phyloP scores from a whole-genome alignment of 1,139 yeast genomes.

The Pichiaceae sp. region DNA sequence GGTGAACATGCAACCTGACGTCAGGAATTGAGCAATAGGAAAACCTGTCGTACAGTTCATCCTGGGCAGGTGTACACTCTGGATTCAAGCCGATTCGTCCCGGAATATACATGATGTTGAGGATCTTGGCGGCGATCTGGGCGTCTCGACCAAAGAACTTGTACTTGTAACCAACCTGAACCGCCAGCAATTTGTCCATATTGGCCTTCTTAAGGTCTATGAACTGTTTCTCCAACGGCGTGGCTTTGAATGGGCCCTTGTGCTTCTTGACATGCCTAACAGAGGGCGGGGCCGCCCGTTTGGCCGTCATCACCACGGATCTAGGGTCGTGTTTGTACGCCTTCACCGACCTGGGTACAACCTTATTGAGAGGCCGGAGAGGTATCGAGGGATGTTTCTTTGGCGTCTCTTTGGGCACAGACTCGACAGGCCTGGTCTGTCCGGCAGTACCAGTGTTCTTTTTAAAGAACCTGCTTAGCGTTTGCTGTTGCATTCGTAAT shows the following conservation, averaged over 20 bases:
- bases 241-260: constrained; percentile 28
- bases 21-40: constrained; percentile 87
- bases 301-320: too few species aligned
- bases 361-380: too few species aligned
- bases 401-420: too few species aligned
- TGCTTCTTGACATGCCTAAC: constrained; percentile 6
- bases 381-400: too few species aligned
- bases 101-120: constrained; percentile 66
- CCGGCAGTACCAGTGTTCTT: background rate
- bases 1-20: constrained; percentile 60
- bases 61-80: constrained; percentile 31
- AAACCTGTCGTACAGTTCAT: constrained; percentile 44
- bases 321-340: too few species aligned
- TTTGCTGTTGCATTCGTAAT: constrained; percentile 9
- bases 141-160: constrained; percentile 87
- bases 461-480: constrained; percentile 15
- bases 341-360: too few species aligned
- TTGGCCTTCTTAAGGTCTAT: constrained; percentile 51
- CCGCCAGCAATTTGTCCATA: constrained; percentile 60
- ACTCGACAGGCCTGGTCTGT: too few species aligned
- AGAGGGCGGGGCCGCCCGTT: background rate
- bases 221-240: constrained; percentile 79
- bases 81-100: constrained; percentile 49
- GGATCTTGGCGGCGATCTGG: constrained; percentile 47
- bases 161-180: constrained; percentile 89